Evolutionary conservation across 306 rosid genomes (phyloP), one percentile per base, ranked within the genome.

Genomic region (Canavalia ensiformis): DNA sequence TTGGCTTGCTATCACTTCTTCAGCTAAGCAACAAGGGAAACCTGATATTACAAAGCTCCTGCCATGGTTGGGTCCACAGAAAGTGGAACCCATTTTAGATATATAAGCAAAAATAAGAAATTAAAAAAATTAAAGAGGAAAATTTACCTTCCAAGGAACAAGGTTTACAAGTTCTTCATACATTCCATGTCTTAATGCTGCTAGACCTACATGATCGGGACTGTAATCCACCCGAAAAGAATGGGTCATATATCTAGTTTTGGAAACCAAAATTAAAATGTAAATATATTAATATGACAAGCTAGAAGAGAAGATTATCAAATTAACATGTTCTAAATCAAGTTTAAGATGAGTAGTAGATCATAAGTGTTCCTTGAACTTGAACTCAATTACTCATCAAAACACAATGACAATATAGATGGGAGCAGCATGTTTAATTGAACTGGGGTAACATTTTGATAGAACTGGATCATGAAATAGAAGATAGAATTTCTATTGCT

Each of bases 101-200:
- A 6, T 67, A 56, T 18, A 42, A 41, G n/a, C 30, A 66, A 66
- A 25, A 66, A 49, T 35, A 66, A 74, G 45, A 39, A 56, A 56
- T 29, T 57, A 42, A 3, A 68, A 84, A 45, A 67, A 59, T 10
- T 29, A 25, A 63, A 79, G 68, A 57, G 78, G 35, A 65, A 74
- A 59, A 10, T 50, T 78, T 89, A 95, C 99, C 99, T 93, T 95
- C 99, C 99, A 95, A 10, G 90, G 98, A 28, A 91, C 90, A 75
- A 95, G 94, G 81, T 95, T 95, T 69, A 91, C 93, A 84, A 95
- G 99, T 87, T 95, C 99, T 51, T 88, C 94, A 81, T 91, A 95
- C 83, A 93, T 95, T 57, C 99, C 99, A 37, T 88, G 85, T 73
- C 97, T 80, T 83, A 95, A 80, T 56, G 98, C 98, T 0, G 94